Base-by-base conservation (phyloP, 371 early-diverging fungal genomes). In the Parasitella parasitica region DNA sequence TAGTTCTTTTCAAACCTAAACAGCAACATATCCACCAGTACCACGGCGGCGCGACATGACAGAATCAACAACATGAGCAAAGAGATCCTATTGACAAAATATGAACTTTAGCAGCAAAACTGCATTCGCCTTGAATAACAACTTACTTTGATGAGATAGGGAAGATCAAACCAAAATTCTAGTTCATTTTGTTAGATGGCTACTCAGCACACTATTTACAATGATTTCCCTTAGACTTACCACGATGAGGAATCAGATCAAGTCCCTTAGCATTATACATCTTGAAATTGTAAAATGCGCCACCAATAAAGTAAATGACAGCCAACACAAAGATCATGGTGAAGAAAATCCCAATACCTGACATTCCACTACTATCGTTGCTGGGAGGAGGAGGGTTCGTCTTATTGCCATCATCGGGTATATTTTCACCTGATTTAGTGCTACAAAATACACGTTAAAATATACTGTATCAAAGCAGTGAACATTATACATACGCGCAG, bases 201-300 rank as follows among this genome's bases (percentile, higher is more conserved):
- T 20, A 2, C 18, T n/a, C 43, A n/a, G n/a, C n/a, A n/a, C n/a
- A n/a, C n/a, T n/a, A n/a, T 46, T 7, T 13, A 3, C 16, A 11
- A 15, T 2, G 4, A 18, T 28, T 6, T 7, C 16, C 15, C 30
- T 36, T 28, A 39, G 20, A 41, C 54, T 70, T 75, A 83, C 86
- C 86, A 71, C 84, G 69, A 73, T 80, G 77, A 69, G 86, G 86
- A 52, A 87, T 83, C 57, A 84, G 76, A 64, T 83, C 81, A 26
- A 81, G 55, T 18, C 87, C 87, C 49, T 81, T 68, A 13, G 86
- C 87, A 64, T 85, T 81, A 52, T 87, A 79, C 49, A 83, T 73
- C 49, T 79, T 80, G 34, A 70, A 79, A 60, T 85, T 87, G 67
- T 87, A 87, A 32, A 84, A 64, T 11, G 82, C 77, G 37, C 87